Percentiles rank a stretch among this genome's conserved stretches.
Evolutionary conservation across 805 yeast species (phyloP).

Genomic region (Candida ulmi): DNA sequence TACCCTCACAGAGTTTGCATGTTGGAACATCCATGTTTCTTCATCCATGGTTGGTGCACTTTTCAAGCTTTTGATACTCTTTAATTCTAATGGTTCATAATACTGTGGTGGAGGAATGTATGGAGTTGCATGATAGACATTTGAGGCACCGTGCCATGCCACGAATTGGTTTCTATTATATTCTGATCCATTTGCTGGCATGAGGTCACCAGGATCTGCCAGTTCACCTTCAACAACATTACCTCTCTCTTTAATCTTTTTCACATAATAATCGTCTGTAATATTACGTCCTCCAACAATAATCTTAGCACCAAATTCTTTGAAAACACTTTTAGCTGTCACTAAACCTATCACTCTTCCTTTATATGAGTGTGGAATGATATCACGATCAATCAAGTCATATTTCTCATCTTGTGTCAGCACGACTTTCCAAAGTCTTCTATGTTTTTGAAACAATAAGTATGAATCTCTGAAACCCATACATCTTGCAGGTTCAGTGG

Average conservation of each 20-base stretch:
- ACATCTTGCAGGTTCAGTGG: conserved; percentile 94
- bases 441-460: conserved; percentile 81
- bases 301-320: conserved; percentile 88
- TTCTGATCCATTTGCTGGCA: conserved; percentile 36
- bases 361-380: conserved; percentile 85
- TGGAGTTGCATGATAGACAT: conserved; percentile 28
- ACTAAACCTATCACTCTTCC: conserved; percentile 87
- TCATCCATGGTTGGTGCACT: conserved; percentile 37
- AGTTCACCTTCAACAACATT: conserved; percentile 68
- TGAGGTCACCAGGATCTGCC: conserved; percentile 58
- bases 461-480: conserved; percentile 93
- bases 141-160: conserved; percentile 46
- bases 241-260: conserved; percentile 39
- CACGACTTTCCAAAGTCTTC: conserved; percentile 65
- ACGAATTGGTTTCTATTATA: conserved; percentile 46
- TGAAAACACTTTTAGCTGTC: conserved; percentile 81
- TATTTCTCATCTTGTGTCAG: conserved; percentile 73
- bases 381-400: conserved; percentile 73
- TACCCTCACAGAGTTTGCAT: conserved; percentile 70
- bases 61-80: conserved; percentile 18
- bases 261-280: conserved; percentile 83
- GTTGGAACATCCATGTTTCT: conserved; percentile 80
- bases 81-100: conserved; percentile 18
- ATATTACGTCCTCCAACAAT: conserved; percentile 75
- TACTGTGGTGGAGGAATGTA: conserved; percentile 10